Percentiles rank a stretch among this genome's conserved stretches.
Conservation (phyloP, 1,284 basidiomycete genomes). For the Butyriboletus appendiculatus region DNA sequence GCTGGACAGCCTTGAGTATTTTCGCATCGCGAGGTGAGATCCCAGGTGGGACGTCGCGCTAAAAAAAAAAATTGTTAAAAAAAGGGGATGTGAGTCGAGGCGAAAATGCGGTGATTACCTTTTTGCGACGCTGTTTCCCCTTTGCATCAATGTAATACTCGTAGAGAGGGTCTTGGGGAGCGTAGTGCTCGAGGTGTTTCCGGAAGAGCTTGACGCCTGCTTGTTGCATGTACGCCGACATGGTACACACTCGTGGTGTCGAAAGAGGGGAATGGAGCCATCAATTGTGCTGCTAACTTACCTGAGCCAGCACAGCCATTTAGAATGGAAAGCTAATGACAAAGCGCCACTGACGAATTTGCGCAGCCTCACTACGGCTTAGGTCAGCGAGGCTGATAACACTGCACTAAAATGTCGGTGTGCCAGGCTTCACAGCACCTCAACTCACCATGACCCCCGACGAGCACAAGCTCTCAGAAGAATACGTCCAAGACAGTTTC, state of each 20-base stretch:
- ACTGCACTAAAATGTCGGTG: too few relatives aligned
- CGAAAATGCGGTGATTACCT: slow-evolving; percentile 44
- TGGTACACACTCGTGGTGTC: slow-evolving; percentile 11
- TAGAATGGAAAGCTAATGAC: too few relatives aligned
- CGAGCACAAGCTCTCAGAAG: slow-evolving; percentile 49
- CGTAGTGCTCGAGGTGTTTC: slow-evolving; percentile 62
- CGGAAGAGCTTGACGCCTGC: slow-evolving; percentile 62
- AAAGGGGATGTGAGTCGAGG: too few relatives aligned
- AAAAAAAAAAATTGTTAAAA: background rate
- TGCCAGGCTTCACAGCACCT: background rate
- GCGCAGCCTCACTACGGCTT: background rate
- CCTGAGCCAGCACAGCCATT: slow-evolving; percentile 8
- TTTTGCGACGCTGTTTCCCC: slow-evolving; percentile 69
- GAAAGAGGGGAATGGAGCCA: background rate
- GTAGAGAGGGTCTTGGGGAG: slow-evolving; percentile 79
- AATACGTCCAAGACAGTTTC: slow-evolving; percentile 71
- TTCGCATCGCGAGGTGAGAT: slow-evolving; percentile 78
- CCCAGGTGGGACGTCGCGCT: slow-evolving; percentile 78
- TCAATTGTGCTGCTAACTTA: too few relatives aligned
- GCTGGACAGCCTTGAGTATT: slow-evolving; percentile 74
- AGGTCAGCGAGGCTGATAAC: background rate
- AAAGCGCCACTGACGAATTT: too few relatives aligned
- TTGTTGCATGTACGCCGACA: slow-evolving; percentile 45
- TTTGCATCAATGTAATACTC: slow-evolving; percentile 67
- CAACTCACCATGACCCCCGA: slow-evolving; percentile 17